Evolutionary conservation across 768 basidiomycete genomes (phyloP).

Genomic region (Suillus bovinus): DNA sequence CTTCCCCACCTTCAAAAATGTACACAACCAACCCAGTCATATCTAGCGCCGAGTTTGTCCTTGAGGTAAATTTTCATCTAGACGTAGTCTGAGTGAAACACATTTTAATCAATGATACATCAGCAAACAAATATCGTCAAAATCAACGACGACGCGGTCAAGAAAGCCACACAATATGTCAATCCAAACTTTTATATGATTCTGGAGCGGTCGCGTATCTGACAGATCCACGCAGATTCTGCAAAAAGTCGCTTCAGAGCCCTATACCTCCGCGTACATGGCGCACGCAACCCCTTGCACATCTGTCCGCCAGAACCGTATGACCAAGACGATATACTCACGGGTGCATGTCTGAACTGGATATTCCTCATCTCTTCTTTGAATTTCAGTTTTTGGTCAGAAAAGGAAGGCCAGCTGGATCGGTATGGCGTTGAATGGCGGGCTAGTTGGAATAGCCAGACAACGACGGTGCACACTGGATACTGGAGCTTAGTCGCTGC

Average conservation of each 20-base stretch:
- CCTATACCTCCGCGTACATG: conserved; percentile 81
- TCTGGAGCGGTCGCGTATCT: conserved; percentile 8
- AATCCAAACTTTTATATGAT: conserved; percentile 14
- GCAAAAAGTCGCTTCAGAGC: conserved; percentile 53
- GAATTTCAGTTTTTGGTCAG: conserved; percentile 92
- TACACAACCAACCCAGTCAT: conserved; percentile 57
- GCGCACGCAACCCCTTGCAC: conserved; percentile 68
- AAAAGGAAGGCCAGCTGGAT: conserved; percentile 53
- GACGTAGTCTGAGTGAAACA: neutral
- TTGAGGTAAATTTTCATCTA: conserved; percentile 42
- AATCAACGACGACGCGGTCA: conserved; percentile 60
- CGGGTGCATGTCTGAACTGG: conserved; percentile 71
- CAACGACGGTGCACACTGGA: conserved; percentile 65
- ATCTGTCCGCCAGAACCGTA: conserved; percentile 70
- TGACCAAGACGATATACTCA: conserved; percentile 50
- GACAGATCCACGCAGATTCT: conserved; percentile 52
- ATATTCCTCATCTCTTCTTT: conserved; percentile 85
- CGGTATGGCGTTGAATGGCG: conserved; percentile 83
- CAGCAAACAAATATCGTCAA: conserved; percentile 63
- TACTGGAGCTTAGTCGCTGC: conserved; percentile 89
- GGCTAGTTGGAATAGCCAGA: conserved; percentile 57
- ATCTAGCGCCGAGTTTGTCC: conserved; percentile 54
- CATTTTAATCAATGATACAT: neutral
- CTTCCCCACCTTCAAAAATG: conserved; percentile 15
- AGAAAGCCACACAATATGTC: conserved; percentile 67